These are phyloP conservation scores for Tillandsia fasciculata DNA, from an alignment of 176 grass and related monocot species.

Conservation along the genomic window DNA sequence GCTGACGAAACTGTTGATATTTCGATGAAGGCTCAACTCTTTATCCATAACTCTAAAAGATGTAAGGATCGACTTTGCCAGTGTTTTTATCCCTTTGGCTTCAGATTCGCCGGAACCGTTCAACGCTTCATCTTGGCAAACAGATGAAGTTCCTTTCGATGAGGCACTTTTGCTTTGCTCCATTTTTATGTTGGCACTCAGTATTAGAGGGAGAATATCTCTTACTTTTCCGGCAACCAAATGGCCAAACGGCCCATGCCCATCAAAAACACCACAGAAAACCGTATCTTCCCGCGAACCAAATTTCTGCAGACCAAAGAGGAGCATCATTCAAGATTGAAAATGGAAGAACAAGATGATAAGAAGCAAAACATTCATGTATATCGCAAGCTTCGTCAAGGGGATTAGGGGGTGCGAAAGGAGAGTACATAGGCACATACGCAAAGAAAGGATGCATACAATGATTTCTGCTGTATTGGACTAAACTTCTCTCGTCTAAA, in stretches of 20 bases:
- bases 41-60: conserved; percentile 74
- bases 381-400: too few relatives aligned
- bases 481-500: too few relatives aligned
- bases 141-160: conserved; percentile 47
- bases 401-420: too few relatives aligned
- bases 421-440: too few relatives aligned
- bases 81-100: conserved; percentile 27
- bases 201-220: conserved; percentile 62
- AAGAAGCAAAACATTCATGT: too few relatives aligned
- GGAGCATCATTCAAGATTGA: not conserved
- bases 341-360: not conserved
- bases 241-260: conserved; percentile 90
- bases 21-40: conserved; percentile 58
- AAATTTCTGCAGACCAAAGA: conserved; percentile 34
- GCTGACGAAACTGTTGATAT: conserved; percentile 67
- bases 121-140: conserved; percentile 23
- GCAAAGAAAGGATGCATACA: too few relatives aligned
- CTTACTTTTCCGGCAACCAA: conserved; percentile 73
- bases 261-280: conserved; percentile 96
- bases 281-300: conserved; percentile 45
- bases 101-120: conserved; percentile 19
- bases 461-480: too few relatives aligned
- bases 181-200: conserved; percentile 39
- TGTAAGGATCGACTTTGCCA: conserved; percentile 55
- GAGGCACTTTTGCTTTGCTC: conserved; percentile 33